Conservation (phyloP, 1,284 basidiomycete genomes). For the Cutaneotrichosporon cutaneum region DNA sequence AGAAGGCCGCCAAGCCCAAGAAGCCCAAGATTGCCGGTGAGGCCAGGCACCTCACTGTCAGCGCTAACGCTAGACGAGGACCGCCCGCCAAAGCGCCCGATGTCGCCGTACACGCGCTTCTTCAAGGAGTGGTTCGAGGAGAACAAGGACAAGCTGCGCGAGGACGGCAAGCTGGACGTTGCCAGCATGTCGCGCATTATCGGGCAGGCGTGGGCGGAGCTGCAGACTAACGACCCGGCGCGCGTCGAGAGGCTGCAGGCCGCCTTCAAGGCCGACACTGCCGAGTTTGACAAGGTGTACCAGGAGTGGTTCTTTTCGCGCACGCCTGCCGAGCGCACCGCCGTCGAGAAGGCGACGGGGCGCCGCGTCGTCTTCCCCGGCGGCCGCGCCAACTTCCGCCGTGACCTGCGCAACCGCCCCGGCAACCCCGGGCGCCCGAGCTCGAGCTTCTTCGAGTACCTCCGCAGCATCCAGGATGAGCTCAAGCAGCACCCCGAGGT, state of each 20-base stretch:
- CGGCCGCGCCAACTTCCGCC: constrained; percentile 22
- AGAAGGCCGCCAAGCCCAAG: constrained; percentile 6
- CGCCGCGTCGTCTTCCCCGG: constrained; percentile 34
- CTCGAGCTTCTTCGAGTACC: constrained; percentile 36
- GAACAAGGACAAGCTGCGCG: constrained; percentile 6
- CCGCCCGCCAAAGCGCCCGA: constrained; percentile 21
- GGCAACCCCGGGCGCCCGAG: constrained; percentile 38
- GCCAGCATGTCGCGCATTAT: constrained; percentile 17
- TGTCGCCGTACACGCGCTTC: constrained; percentile 35
- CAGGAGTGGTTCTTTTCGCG: constrained; percentile 31
- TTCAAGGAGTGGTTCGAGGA: constrained; percentile 20
- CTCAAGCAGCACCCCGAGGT: constrained; percentile 7
- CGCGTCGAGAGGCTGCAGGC: constrained; percentile 11
- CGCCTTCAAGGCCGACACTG: constrained; percentile 16
- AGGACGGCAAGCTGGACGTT: constrained; percentile 29
- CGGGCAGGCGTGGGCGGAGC: constrained; percentile 27
- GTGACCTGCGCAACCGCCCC: constrained; percentile 17
- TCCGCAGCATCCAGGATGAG: constrained; percentile 17
- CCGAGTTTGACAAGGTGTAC: constrained; percentile 29
- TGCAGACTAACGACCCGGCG: constrained; percentile 18
- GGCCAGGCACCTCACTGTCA: background rate
- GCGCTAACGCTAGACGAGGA: constrained; percentile 1
- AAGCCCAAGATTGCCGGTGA: constrained; percentile 7
- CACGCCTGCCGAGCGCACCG: constrained; percentile 24
- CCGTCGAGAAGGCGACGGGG: constrained; percentile 31